phyloP scores from a whole-genome alignment of 1,139 yeast genomes.

The Arxiozyma bovina region DNA sequence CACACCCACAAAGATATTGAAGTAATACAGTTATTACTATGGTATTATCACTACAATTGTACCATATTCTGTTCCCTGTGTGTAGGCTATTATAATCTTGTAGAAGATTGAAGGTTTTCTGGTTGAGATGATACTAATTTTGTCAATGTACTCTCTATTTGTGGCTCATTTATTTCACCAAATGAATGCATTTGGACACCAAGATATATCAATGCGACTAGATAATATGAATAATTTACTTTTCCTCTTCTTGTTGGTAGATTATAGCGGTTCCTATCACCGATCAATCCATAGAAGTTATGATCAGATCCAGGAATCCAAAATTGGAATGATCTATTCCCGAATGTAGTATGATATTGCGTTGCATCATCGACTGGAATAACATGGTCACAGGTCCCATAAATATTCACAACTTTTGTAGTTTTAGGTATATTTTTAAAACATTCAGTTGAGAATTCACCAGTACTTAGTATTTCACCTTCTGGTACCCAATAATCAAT shows the following conservation, averaged over 20 bases:
- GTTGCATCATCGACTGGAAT: slow-evolving; percentile 60
- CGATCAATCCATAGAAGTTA: slow-evolving; percentile 52
- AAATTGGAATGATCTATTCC: slow-evolving; percentile 50
- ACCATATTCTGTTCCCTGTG: not conserved
- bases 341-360: slow-evolving; percentile 46
- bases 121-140: too few relatives aligned
- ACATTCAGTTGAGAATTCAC: slow-evolving; percentile 21
- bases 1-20: not conserved
- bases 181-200: not conserved
- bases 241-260: slow-evolving; percentile 40
- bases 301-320: slow-evolving; percentile 70
- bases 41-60: too few relatives aligned
- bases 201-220: slow-evolving; percentile 16
- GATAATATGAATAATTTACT: slow-evolving; percentile 54
- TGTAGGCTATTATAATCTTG: not conserved
- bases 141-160: not conserved
- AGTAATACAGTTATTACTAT: too few relatives aligned
- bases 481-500: slow-evolving; percentile 34
- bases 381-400: slow-evolving; percentile 59
- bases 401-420: slow-evolving; percentile 55
- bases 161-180: not conserved
- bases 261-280: slow-evolving; percentile 32
- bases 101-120: too few relatives aligned
- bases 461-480: slow-evolving; percentile 49
- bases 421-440: slow-evolving; percentile 40